phyloP scores from a whole-genome alignment of 129 eudicot genomes.

The Dittrichia graveolens region DNA sequence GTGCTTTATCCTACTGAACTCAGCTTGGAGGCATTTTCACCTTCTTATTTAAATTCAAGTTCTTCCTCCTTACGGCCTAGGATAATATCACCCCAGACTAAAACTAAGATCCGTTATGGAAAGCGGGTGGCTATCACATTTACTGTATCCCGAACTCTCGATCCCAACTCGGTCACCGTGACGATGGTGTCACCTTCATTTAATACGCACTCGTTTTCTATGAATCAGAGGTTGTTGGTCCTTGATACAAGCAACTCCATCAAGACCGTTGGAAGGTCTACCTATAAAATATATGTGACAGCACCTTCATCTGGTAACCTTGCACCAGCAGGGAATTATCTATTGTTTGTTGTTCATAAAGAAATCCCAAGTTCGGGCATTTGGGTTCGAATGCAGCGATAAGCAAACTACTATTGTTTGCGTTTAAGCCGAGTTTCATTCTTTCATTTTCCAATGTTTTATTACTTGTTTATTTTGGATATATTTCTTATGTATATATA shows the following conservation, averaged over 20 bases:
- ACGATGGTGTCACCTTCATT: conserved; percentile 72
- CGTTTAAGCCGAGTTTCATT: not conserved
- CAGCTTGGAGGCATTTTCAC: conserved; percentile 65
- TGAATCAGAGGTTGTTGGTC: conserved; percentile 63
- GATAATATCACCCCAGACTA: conserved; percentile 40
- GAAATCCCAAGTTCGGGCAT: conserved; percentile 66
- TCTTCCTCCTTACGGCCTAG: conserved; percentile 41
- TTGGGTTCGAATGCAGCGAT: conserved; percentile 56
- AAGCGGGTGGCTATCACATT: conserved; percentile 31
- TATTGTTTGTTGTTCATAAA: conserved; percentile 59
- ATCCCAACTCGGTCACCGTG: conserved; percentile 31
- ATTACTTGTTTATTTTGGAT: not conserved
- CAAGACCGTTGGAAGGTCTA: conserved; percentile 22
- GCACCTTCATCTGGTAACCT: conserved; percentile 47
- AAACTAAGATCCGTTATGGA: conserved; percentile 35
- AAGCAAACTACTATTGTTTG: not conserved
- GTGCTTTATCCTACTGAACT: conserved; percentile 62
- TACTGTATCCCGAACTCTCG: conserved; percentile 29
- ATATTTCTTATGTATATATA: not conserved
- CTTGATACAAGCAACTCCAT: conserved; percentile 33
- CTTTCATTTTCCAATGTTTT: not conserved
- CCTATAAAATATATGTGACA: conserved; percentile 32
- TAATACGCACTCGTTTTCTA: conserved; percentile 63
- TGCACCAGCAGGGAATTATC: conserved; percentile 61
- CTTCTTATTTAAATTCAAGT: conserved; percentile 45